Evolutionary conservation across 164 flowering plant genomes (phyloP).

Genomic region (Sedum album): DNA sequence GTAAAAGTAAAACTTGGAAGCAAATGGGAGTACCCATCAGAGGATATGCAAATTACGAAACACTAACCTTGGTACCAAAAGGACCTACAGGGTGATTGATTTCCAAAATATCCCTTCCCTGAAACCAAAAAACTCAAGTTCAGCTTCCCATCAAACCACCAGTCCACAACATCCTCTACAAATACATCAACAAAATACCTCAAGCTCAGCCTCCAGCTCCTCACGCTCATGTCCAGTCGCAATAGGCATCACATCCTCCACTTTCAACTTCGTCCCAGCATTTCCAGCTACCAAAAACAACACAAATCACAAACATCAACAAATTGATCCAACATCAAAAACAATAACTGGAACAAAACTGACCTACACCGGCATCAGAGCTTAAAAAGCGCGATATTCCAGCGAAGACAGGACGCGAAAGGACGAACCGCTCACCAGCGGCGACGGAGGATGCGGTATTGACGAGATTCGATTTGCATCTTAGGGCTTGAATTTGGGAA

Average conservation of each 20-base stretch:
- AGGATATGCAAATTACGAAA: background rate
- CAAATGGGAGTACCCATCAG: background rate
- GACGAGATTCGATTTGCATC: constrained; percentile 22
- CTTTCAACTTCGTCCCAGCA: constrained; percentile 29
- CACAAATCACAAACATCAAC: background rate
- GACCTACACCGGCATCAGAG: constrained; percentile 26
- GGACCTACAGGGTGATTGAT: constrained; percentile 9
- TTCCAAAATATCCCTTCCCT: constrained; percentile 11
- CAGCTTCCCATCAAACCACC: constrained; percentile 1
- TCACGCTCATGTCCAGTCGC: constrained; percentile 12
- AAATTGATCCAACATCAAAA: background rate
- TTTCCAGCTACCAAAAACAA: constrained; percentile 13
- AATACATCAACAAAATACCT: background rate
- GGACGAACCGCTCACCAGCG: constrained; percentile 10
- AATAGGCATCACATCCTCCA: constrained; percentile 9
- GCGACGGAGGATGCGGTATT: background rate
- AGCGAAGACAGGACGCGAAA: constrained; percentile 16
- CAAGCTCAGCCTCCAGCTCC: constrained; percentile 8
- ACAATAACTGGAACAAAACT: background rate
- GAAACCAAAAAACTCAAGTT: constrained; percentile 9
- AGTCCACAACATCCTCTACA: background rate
- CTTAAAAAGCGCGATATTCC: constrained; percentile 28
- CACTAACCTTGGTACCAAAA: constrained; percentile 9
- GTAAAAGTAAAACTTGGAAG: background rate
- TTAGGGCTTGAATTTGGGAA: constrained; percentile 44